Base-by-base conservation (phyloP, 2,329 filamentous ascomycete species). In the Phialophora chinensis region DNA sequence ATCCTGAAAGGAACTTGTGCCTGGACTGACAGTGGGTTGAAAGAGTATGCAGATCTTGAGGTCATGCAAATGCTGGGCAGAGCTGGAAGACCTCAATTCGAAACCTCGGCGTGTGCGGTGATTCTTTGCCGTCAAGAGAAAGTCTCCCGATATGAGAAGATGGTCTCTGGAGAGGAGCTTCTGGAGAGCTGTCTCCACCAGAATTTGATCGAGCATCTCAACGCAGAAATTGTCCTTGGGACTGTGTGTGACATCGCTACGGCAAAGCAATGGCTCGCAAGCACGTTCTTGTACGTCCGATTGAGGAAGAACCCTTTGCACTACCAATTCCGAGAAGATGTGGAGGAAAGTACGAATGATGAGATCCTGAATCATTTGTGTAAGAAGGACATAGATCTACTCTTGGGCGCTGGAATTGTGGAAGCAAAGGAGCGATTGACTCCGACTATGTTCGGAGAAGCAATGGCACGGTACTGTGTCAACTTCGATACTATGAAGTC, bases 21-120 rank as follows among this genome's bases (percentile, higher is more conserved):
- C 0, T 93, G 87, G 77, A 85, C 87, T 64, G 85, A 87, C 64
- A 82, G 78, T 35, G 78, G 83, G 6, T 83, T 86, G 44, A 85
- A 88, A 63, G 91, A 95, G 75, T 93, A 92, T 71, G 88, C 91
- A 0, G 91, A 95, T 74, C 81, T 96, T 4, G 92, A 96, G 71
- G 85, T 94, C 68, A 94, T 94, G 89, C 92, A 96, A 73, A 96
- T 96, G 92, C 85, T 96, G 57, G 92, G 92, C 6, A 87, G 92
- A 69, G 92, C 92, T 59, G 92, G 92, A 1, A 84, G 92, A 23
- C 92, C 92, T 5, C 92, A 96, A 73, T 96, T 93, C 69, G 92
- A 94, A 72, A 84, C 87, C 58, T 91, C 81, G 65, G 92, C 91
- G 2, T 84, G 88, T 47, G 92, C 91, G 11, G 88, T 95, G 17